A percentile compares a stretch with the other conserved stretches of the same genome.
Conservation (phyloP, 148 eudicot genomes). For the Rhododendron simsii region DNA sequence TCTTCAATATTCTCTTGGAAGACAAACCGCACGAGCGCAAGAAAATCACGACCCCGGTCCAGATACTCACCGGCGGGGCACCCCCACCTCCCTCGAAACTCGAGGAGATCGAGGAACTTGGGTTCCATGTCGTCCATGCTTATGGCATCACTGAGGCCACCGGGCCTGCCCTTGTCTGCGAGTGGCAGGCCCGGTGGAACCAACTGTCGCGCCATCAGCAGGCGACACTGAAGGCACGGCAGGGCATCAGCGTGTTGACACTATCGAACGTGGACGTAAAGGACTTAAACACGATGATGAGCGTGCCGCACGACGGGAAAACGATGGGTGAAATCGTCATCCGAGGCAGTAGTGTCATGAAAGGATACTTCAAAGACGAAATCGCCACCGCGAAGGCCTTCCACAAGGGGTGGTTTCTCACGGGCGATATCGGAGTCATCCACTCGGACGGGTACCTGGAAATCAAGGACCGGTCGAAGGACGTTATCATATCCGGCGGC, state of each 20-base stretch:
- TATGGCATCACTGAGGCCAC: constrained; percentile 91
- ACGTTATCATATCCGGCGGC: constrained; percentile 85
- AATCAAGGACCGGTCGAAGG: constrained; percentile 74
- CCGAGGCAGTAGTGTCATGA: constrained; percentile 83
- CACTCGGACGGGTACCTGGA: constrained; percentile 74
- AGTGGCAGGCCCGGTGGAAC: constrained; percentile 78
- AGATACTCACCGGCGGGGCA: constrained; percentile 79
- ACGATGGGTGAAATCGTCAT: constrained; percentile 70
- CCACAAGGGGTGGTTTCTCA: constrained; percentile 59
- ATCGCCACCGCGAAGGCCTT: constrained; percentile 51
- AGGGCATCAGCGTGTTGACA: constrained; percentile 61
- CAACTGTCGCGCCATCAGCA: constrained; percentile 25
- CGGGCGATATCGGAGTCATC: constrained; percentile 83
- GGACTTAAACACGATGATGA: constrained; percentile 34
- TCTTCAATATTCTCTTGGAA: constrained; percentile 61
- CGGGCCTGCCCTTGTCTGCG: constrained; percentile 78
- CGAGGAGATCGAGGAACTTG: constrained; percentile 47
- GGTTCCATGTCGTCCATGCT: constrained; percentile 82
- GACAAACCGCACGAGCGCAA: constrained; percentile 40
- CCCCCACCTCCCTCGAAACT: constrained; percentile 71
- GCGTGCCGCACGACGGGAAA: constrained; percentile 60
- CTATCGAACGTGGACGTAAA: constrained; percentile 64
- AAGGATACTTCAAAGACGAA: constrained; percentile 65
- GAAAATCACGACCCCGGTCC: constrained; percentile 24
- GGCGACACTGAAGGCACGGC: constrained; percentile 59